These are phyloP conservation scores for Pichia sp. DNA, from an alignment of 1,139 yeast genomes.

Conservation along the genomic window DNA sequence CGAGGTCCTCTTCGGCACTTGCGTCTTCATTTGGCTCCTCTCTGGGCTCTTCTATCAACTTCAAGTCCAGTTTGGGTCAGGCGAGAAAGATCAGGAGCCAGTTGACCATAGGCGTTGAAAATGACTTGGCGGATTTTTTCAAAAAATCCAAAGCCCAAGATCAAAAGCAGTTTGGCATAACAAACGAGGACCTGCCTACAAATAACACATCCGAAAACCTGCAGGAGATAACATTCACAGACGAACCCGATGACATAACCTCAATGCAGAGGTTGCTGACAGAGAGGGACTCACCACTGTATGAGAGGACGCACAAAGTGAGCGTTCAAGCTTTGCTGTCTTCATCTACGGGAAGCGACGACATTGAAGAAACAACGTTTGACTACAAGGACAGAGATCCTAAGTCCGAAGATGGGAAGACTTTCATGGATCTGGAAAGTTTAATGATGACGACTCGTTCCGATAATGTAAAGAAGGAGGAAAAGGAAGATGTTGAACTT, in stretches of 20 bases:
- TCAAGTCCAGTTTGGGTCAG: neutral
- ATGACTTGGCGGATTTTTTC: slow-evolving; percentile 17
- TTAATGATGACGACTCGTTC: slow-evolving; percentile 7
- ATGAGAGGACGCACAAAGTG: slow-evolving; percentile 17
- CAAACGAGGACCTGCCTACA: neutral
- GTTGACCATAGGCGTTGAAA: slow-evolving; percentile 13
- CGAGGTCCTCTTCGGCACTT: slow-evolving; percentile 12
- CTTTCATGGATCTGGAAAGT: slow-evolving; percentile 12
- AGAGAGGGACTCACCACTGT: slow-evolving; percentile 27
- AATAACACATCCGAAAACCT: neutral
- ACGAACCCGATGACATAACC: slow-evolving; percentile 11
- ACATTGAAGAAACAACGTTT: slow-evolving; percentile 17
- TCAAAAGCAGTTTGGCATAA: slow-evolving; percentile 12
- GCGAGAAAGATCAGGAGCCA: slow-evolving; percentile 15
- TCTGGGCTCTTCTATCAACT: neutral
- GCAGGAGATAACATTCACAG: slow-evolving; percentile 12
- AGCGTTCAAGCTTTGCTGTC: slow-evolving; percentile 13
- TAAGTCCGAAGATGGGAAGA: neutral
- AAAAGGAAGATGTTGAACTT: slow-evolving; percentile 37
- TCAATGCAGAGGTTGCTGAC: slow-evolving; percentile 20
- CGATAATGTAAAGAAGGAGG: neutral
- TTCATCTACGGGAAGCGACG: slow-evolving; percentile 15
- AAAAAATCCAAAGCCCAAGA: slow-evolving; percentile 16
- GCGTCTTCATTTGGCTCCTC: slow-evolving; percentile 7
- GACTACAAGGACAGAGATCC: slow-evolving; percentile 13